Conservation (phyloP, 768 basidiomycete genomes). For the Pleurotus eryngii region DNA sequence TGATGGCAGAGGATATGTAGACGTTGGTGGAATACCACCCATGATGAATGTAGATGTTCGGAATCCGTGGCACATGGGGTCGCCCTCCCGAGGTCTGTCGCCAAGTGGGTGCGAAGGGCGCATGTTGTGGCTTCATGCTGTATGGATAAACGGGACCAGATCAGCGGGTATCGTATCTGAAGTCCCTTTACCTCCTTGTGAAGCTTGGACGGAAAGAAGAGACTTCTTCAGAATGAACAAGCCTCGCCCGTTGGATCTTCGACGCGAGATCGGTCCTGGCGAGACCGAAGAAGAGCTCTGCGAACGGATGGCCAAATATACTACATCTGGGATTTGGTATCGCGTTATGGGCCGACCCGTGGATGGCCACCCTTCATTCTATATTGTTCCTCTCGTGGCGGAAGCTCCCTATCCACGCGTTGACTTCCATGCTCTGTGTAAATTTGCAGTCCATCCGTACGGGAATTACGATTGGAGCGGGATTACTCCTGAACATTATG, state of each 20-base stretch:
- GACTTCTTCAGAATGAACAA: slow-evolving; percentile 30
- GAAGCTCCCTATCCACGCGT: slow-evolving; percentile 32
- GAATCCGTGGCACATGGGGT: slow-evolving; percentile 64
- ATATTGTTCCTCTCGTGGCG: slow-evolving; percentile 61
- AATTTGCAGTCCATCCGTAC: slow-evolving; percentile 42
- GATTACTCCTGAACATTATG: slow-evolving; percentile 47
- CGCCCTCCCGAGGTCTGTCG: slow-evolving; percentile 6
- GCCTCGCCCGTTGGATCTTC: slow-evolving; percentile 35
- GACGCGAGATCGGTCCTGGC: slow-evolving; percentile 22
- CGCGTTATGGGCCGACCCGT: slow-evolving; percentile 60
- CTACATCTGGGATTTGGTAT: slow-evolving; percentile 56
- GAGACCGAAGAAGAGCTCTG: slow-evolving; percentile 34
- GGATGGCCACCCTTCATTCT: slow-evolving; percentile 49
- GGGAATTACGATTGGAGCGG: slow-evolving; percentile 55
- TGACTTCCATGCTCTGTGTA: slow-evolving; percentile 57
- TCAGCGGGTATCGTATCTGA: slow-evolving; percentile 69
- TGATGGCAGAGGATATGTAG: slow-evolving; percentile 49
- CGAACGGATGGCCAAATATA: slow-evolving; percentile 65
- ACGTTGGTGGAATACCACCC: slow-evolving; percentile 43
- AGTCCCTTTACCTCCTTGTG: slow-evolving; percentile 45
- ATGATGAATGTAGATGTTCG: slow-evolving; percentile 58
- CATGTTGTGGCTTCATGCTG: slow-evolving; percentile 62
- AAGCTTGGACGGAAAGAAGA: slow-evolving; percentile 34
- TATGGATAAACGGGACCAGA: slow-evolving; percentile 46
- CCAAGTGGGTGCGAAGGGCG: background rate